A percentile compares a stretch with the other conserved stretches of the same genome.
These are phyloP conservation scores for Medicago ruthenica DNA, from an alignment of 306 rosid species.

Conservation along the genomic window DNA sequence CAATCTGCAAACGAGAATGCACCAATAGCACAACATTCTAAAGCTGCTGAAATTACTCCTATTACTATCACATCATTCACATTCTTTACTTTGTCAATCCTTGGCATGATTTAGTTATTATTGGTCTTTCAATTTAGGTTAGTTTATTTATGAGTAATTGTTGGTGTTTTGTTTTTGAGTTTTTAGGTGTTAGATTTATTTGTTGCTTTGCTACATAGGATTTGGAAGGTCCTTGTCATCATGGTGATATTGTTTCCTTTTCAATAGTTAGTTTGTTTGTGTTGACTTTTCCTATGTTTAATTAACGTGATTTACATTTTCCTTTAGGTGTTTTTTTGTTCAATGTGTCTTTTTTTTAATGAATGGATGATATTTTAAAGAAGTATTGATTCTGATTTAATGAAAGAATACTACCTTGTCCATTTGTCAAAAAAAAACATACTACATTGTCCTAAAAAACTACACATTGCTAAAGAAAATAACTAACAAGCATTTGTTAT, in stretches of 20 bases:
- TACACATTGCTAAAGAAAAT: too few relatives aligned
- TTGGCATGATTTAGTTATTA: background rate
- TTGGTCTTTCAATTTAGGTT: background rate
- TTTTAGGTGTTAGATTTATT: background rate
- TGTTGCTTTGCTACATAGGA: slow-evolving; percentile 2
- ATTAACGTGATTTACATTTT: background rate
- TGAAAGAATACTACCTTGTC: too few relatives aligned
- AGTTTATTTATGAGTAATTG: background rate
- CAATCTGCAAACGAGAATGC: slow-evolving; percentile 39
- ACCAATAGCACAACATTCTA: background rate
- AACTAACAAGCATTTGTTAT: too few relatives aligned
- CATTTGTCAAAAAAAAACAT: too few relatives aligned
- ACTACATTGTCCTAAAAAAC: too few relatives aligned
- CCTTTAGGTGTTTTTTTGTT: background rate
- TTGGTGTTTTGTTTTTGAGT: background rate
- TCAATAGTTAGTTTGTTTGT: background rate
- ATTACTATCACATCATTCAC: slow-evolving; percentile 31
- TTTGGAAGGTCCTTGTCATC: background rate
- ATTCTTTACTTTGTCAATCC: slow-evolving; percentile 30
- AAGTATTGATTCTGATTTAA: too few relatives aligned
- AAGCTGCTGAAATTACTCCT: slow-evolving; percentile 41
- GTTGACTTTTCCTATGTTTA: background rate
- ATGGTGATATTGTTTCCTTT: background rate
- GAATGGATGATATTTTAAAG: background rate
- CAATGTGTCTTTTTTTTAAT: background rate